These are phyloP conservation scores for Mucor velutinosus DNA, from an alignment of 371 early-diverging fungal genomes.

Conservation along the genomic window DNA sequence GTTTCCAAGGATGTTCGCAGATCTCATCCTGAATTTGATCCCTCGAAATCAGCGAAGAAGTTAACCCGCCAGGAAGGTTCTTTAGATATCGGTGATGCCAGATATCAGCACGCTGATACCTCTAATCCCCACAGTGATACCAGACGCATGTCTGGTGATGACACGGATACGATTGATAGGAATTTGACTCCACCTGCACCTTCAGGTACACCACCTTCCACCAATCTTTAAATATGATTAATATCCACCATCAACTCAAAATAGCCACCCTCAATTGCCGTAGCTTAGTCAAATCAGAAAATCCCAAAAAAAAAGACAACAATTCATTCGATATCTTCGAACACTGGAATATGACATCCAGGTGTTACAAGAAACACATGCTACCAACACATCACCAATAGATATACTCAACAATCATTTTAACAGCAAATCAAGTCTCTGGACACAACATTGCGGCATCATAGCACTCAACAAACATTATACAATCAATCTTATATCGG, in stretches of 20 bases:
- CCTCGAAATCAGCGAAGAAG: no score
- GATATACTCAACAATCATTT: neutral
- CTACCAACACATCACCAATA: neutral
- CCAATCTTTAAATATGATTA: neutral
- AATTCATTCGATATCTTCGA: conserved; percentile 6
- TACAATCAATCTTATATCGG: neutral
- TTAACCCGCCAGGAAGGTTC: no score
- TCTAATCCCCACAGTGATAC: no score
- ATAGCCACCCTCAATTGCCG: conserved; percentile 22
- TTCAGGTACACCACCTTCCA: neutral
- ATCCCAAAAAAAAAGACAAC: neutral
- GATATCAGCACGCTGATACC: no score
- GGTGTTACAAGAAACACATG: conserved; percentile 16
- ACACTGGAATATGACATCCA: neutral
- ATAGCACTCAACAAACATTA: neutral
- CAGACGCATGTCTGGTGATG: neutral
- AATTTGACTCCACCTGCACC: neutral
- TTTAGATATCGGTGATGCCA: no score
- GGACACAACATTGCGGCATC: conserved; percentile 8
- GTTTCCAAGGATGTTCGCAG: neutral
- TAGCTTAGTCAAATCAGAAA: conserved; percentile 8
- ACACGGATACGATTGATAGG: neutral
- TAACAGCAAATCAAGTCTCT: neutral
- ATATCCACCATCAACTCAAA: neutral
- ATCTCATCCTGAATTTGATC: no score